Conservation (phyloP, 352 stramenopile species). For the Phytopythium boreale region DNA sequence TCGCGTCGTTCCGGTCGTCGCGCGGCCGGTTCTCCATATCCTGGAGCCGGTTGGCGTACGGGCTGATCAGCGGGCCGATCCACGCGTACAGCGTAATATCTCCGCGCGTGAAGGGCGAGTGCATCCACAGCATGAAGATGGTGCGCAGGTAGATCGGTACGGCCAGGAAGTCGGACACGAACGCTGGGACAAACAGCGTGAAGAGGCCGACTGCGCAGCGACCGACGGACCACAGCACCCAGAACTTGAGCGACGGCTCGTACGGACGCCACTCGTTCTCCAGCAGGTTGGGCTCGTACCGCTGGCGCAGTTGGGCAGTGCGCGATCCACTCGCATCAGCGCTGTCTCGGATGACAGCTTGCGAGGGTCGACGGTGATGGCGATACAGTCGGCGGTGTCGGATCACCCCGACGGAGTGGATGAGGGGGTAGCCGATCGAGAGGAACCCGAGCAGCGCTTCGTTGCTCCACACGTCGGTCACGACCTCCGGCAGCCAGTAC, state of each 20-base stretch:
- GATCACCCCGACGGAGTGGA: constrained; percentile 63
- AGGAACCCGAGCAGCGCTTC: constrained; percentile 58
- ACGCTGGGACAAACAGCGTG: constrained; percentile 63
- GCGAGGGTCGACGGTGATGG: constrained; percentile 13
- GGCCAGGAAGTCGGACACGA: constrained; percentile 49
- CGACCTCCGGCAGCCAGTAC: constrained; percentile 42
- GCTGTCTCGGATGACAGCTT: not conserved
- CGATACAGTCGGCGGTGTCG: constrained; percentile 47
- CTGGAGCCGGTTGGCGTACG: constrained; percentile 68
- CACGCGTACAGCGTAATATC: constrained; percentile 71
- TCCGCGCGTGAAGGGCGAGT: constrained; percentile 70
- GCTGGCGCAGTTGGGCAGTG: constrained; percentile 24
- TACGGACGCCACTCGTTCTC: constrained; percentile 64
- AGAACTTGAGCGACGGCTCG: constrained; percentile 83
- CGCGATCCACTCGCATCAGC: constrained; percentile 4
- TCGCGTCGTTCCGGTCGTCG: constrained; percentile 30
- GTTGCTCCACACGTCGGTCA: constrained; percentile 52
- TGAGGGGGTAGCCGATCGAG: constrained; percentile 58
- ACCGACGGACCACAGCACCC: constrained; percentile 73
- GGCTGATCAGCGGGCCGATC: constrained; percentile 61
- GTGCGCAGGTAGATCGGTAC: constrained; percentile 62
- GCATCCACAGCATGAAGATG: constrained; percentile 77
- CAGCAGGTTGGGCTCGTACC: constrained; percentile 27
- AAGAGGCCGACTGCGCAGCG: constrained; percentile 42
- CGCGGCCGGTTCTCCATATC: constrained; percentile 24